Evolutionary conservation across 2,329 filamentous ascomycete species (phyloP).

Genomic region (Claviceps monticola): DNA sequence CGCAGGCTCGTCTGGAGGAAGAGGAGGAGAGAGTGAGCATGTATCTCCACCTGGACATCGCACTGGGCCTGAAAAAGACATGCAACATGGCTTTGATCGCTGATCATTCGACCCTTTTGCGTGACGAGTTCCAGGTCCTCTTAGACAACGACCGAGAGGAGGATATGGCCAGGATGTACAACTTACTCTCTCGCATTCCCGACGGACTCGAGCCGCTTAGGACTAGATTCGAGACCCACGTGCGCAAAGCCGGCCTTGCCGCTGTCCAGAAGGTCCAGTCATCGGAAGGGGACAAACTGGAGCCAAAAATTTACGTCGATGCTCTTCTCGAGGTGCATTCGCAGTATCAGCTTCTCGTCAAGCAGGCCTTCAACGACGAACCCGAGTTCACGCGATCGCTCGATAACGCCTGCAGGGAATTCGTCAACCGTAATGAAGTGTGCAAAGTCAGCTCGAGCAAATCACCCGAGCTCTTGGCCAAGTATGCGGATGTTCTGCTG

Average conservation of each 20-base stretch:
- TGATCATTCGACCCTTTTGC: slow-evolving; percentile 70
- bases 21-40: slow-evolving; percentile 88
- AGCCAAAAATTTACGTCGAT: slow-evolving; percentile 94
- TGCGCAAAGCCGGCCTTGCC: slow-evolving; percentile 73
- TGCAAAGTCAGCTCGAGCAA: slow-evolving; percentile 89
- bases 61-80: slow-evolving; percentile 65
- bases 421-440: slow-evolving; percentile 93
- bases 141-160: slow-evolving; percentile 90
- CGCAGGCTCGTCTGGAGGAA: slow-evolving; percentile 74
- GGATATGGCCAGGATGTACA: slow-evolving; percentile 94
- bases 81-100: slow-evolving; percentile 85
- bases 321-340: slow-evolving; percentile 88
- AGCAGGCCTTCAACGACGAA: slow-evolving; percentile 85
- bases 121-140: slow-evolving; percentile 90
- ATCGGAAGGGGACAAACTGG: slow-evolving; percentile 73
- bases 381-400: slow-evolving; percentile 92
- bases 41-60: slow-evolving; percentile 85
- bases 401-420: slow-evolving; percentile 94
- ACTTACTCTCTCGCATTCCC: slow-evolving; percentile 72
- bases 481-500: slow-evolving; percentile 84
- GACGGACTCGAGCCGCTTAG: slow-evolving; percentile 85
- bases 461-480: slow-evolving; percentile 86
- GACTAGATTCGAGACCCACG: slow-evolving; percentile 79
- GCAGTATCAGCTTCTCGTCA: slow-evolving; percentile 82
- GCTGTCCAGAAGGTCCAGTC: slow-evolving; percentile 85